phyloP scores from a whole-genome alignment of 2,329 filamentous ascomycete genomes.

The Sclerotinia spermophila region DNA sequence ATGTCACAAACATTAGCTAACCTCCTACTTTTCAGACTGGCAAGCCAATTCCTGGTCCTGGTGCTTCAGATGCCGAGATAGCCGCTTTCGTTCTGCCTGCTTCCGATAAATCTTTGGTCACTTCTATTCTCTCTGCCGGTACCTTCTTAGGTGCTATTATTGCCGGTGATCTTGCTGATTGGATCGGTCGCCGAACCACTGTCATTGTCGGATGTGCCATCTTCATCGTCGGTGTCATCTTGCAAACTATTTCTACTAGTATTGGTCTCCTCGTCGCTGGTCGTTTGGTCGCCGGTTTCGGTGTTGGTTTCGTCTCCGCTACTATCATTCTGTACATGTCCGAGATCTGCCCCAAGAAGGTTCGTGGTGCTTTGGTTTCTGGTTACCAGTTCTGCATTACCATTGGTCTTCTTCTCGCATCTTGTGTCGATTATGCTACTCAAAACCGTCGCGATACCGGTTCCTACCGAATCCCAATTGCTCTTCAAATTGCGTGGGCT shows the following conservation, averaged over 20 bases:
- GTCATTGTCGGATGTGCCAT: constrained; percentile 59
- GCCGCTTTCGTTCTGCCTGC: constrained; percentile 41
- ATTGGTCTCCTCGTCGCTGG: constrained; percentile 47
- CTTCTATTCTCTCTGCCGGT: constrained; percentile 66
- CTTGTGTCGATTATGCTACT: constrained; percentile 70
- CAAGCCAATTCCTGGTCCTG: constrained; percentile 24
- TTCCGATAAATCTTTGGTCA: constrained; percentile 57
- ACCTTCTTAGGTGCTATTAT: constrained; percentile 79
- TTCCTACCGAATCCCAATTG: constrained; percentile 78
- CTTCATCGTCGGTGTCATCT: constrained; percentile 62
- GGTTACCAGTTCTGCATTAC: constrained; percentile 84
- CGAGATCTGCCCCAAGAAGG: constrained; percentile 58
- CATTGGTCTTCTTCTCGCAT: constrained; percentile 71
- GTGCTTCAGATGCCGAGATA: constrained; percentile 20
- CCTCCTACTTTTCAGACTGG: constrained; percentile 19
- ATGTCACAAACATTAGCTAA: not conserved
- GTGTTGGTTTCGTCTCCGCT: constrained; percentile 77
- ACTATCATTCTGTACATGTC: constrained; percentile 80
- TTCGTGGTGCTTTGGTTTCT: constrained; percentile 75
- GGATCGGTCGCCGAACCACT: constrained; percentile 67
- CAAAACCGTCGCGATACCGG: constrained; percentile 58
- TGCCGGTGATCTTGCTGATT: constrained; percentile 73
- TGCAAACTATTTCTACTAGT: constrained; percentile 62
- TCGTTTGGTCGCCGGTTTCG: constrained; percentile 71
- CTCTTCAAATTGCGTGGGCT: constrained; percentile 76